phyloP scores from a whole-genome alignment of 2,329 filamentous ascomycete species.

The Fusarium sp. region DNA sequence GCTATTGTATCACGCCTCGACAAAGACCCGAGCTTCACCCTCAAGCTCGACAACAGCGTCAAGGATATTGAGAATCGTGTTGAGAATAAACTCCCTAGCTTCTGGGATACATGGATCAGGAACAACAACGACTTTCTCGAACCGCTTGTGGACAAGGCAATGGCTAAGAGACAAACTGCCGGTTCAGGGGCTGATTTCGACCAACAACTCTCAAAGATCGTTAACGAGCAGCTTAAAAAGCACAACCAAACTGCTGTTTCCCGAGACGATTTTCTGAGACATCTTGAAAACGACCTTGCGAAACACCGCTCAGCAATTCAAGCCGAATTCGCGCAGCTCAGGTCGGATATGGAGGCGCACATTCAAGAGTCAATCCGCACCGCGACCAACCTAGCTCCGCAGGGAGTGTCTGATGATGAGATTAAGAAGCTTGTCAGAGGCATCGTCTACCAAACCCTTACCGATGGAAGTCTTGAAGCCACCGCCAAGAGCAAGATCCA shows the following conservation, averaged over 20 bases:
- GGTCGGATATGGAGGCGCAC: constrained; percentile 54
- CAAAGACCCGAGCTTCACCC: constrained; percentile 51
- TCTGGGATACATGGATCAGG: constrained; percentile 68
- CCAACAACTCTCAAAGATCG: constrained; percentile 54
- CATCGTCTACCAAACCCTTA: constrained; percentile 61
- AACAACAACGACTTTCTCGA: constrained; percentile 62
- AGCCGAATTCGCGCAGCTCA: constrained; percentile 58
- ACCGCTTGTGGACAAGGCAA: constrained; percentile 50
- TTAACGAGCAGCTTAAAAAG: constrained; percentile 56
- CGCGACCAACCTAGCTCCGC: constrained; percentile 44
- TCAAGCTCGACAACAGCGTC: constrained; percentile 48
- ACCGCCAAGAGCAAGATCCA: constrained; percentile 64
- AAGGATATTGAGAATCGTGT: constrained; percentile 48
- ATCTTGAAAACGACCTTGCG: constrained; percentile 59
- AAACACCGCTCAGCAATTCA: constrained; percentile 58
- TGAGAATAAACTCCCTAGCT: constrained; percentile 53
- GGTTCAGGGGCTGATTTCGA: constrained; percentile 55
- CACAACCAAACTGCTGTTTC: constrained; percentile 59
- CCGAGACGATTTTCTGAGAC: constrained; percentile 64
- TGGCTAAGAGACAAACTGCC: constrained; percentile 55
- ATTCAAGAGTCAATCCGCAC: constrained; percentile 52
- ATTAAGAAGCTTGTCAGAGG: constrained; percentile 59
- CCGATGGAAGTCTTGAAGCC: constrained; percentile 63
- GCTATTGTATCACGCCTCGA: constrained; percentile 61
- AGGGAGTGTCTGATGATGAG: constrained; percentile 59